Base-by-base conservation (phyloP, 129 eudicot species). In the Heracleum sosnowskyi region DNA sequence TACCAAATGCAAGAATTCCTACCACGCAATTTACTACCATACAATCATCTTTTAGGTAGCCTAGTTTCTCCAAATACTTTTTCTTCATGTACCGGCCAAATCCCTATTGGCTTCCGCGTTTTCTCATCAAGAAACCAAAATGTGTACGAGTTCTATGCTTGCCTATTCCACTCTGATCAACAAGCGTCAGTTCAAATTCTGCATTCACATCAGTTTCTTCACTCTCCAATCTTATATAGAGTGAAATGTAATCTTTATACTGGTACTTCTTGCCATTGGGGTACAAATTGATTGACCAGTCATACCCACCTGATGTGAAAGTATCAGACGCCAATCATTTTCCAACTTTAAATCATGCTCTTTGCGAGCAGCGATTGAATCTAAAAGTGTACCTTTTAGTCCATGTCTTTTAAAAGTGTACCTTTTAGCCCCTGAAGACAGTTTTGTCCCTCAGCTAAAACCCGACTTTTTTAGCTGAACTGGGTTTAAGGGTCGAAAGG, bases 131-230 rank as follows among this genome's bases (percentile, higher is more conserved):
- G 42, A 13, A 71, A 24, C 51, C 5, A 15, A 69, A 69, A 17
- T 36, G 74, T 15, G 74, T 69, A n/a, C 24, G 51, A 9, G 40
- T 37, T 22, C 26, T 71, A 26, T 71, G 75, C 47, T 71, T 37
- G 17, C 75, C 75, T 22, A 12, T 71, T 9, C 75, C 75, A 40
- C 75, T 71, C 75, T 71, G 75, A 71, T 71, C 75, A 36, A 71
- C 51, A 71, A 71, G 75, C 29, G 16, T 39, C 47, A 71, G 2
- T 24, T 71, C 75, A 24, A 71, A 71, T 13, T 39, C 33, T 9
- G 75, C 75, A 20, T 24, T 7, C 17, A 71, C 75, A 71, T 71
- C 51, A 71, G 34, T n/a, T n/a, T n/a, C n/a, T n/a, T n/a, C n/a
- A n/a, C n/a, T n/a, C n/a, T n/a, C n/a, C n/a, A n/a, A n/a, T 45